Percentiles rank a stretch among this genome's conserved stretches.
Evolutionary conservation across 2,329 filamentous ascomycete species (phyloP).

Genomic region (Trichophyton equinum): DNA sequence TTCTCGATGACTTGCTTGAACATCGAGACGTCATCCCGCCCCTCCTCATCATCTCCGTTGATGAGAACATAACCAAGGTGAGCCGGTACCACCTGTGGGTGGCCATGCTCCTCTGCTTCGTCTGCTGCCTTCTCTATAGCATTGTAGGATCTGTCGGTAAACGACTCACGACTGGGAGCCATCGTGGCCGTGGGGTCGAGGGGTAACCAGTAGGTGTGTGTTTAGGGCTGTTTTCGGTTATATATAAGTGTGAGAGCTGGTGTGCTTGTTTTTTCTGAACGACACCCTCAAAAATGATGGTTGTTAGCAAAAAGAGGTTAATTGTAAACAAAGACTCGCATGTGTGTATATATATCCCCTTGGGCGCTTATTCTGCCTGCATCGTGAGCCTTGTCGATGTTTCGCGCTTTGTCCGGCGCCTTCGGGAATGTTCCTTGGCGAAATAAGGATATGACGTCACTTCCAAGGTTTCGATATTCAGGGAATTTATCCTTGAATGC

Average conservation of each 20-base stretch:
- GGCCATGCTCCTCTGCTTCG: conserved; percentile 77
- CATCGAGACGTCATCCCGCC: conserved; percentile 44
- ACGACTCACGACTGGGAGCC: conserved; percentile 40
- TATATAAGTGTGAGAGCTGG: background rate
- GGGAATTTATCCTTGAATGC: too few relatives aligned
- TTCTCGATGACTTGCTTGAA: conserved; percentile 91
- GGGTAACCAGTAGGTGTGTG: background rate
- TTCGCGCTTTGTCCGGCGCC: background rate
- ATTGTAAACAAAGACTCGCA: background rate
- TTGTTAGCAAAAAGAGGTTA: background rate
- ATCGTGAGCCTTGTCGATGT: background rate
- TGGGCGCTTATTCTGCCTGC: background rate
- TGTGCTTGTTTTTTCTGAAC: background rate
- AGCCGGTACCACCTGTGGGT: conserved; percentile 79
- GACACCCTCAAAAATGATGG: background rate
- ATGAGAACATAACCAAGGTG: conserved; percentile 59
- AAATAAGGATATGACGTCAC: background rate
- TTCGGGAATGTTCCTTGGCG: background rate
- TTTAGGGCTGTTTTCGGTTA: background rate
- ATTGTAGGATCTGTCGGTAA: conserved; percentile 85
- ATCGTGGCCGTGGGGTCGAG: background rate
- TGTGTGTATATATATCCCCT: background rate
- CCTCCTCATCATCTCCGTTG: conserved; percentile 17
- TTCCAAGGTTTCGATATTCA: background rate
- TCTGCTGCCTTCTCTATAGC: conserved; percentile 79